Percentiles rank a stretch among this genome's conserved stretches.
Conservation (phyloP, 2,329 filamentous ascomycete genomes). For the Balansia obtecta region DNA sequence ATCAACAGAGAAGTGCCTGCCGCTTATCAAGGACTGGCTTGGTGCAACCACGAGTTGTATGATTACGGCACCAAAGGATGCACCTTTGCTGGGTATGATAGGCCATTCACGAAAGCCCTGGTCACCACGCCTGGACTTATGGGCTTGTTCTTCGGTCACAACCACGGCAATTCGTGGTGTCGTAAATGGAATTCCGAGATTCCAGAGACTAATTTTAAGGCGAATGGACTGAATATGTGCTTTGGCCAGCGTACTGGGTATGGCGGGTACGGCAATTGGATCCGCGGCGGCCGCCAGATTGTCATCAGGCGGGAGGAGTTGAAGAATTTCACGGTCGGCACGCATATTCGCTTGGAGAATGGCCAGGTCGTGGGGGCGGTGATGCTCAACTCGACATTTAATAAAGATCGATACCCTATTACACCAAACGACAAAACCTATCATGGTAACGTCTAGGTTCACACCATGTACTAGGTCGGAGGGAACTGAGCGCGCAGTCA, state of each 20-base stretch:
- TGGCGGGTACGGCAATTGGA: constrained; percentile 55
- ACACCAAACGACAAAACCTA: constrained; percentile 20
- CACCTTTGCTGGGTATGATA: constrained; percentile 36
- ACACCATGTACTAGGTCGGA: not conserved
- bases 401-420: constrained; percentile 35
- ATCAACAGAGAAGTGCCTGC: constrained; percentile 31
- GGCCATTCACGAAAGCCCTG: constrained; percentile 50
- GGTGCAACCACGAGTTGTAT: constrained; percentile 16
- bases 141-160: constrained; percentile 51
- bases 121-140: constrained; percentile 40
- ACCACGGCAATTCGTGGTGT: constrained; percentile 52
- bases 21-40: constrained; percentile 28
- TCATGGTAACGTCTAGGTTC: not conserved
- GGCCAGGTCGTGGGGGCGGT: constrained; percentile 34
- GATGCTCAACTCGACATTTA: constrained; percentile 43
- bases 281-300: constrained; percentile 46
- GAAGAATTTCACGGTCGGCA: constrained; percentile 31
- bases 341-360: constrained; percentile 47
- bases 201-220: constrained; percentile 19
- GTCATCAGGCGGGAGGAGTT: constrained; percentile 30
- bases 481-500: not conserved
- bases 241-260: constrained; percentile 58
- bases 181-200: constrained; percentile 31
- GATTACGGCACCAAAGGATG: constrained; percentile 19
- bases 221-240: constrained; percentile 33